Conservation (phyloP, 1,284 basidiomycete species). For the Rhizoctonia solani region DNA sequence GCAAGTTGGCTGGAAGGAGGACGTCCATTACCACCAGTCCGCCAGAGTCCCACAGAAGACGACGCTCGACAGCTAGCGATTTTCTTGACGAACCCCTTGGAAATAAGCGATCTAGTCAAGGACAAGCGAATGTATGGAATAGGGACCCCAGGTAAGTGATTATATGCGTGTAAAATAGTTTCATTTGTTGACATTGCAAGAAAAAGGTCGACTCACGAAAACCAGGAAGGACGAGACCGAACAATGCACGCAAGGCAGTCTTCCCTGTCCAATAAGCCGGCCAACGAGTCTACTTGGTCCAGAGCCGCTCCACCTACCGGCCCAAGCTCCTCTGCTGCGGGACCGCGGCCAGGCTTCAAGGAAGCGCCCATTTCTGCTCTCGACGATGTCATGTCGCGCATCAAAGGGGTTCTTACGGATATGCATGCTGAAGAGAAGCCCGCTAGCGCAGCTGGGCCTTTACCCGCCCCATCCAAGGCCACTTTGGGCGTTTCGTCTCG, state of each 20-base stretch:
- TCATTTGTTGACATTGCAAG: background rate
- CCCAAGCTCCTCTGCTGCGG: background rate
- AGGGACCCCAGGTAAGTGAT: slow-evolving; percentile 4
- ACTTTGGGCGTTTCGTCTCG: slow-evolving; percentile 44
- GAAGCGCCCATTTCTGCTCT: slow-evolving; percentile 75
- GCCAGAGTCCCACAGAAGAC: slow-evolving; percentile 44
- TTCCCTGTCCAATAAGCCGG: background rate
- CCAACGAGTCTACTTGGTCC: background rate
- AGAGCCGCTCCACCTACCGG: background rate
- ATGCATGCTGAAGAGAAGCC: slow-evolving; percentile 58
- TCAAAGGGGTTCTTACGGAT: slow-evolving; percentile 79
- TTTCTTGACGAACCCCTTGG: slow-evolving; percentile 51
- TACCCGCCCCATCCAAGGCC: slow-evolving; percentile 15
- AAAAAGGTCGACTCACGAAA: background rate
- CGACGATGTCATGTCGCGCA: slow-evolving; percentile 84
- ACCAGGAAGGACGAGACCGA: background rate
- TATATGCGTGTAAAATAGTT: no score
- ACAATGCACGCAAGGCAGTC: slow-evolving; percentile 20
- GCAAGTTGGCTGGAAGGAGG: slow-evolving; percentile 60
- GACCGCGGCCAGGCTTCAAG: slow-evolving; percentile 46
- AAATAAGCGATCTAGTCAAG: background rate
- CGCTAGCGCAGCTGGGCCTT: slow-evolving; percentile 33
- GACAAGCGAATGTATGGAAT: slow-evolving; percentile 9
- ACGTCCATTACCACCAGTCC: slow-evolving; percentile 38
- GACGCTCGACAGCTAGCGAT: slow-evolving; percentile 60